A percentile compares a stretch with the other conserved stretches of the same genome.
phyloP scores from a whole-genome alignment of 306 rosid genomes.

The Pterocarpus santalinus region DNA sequence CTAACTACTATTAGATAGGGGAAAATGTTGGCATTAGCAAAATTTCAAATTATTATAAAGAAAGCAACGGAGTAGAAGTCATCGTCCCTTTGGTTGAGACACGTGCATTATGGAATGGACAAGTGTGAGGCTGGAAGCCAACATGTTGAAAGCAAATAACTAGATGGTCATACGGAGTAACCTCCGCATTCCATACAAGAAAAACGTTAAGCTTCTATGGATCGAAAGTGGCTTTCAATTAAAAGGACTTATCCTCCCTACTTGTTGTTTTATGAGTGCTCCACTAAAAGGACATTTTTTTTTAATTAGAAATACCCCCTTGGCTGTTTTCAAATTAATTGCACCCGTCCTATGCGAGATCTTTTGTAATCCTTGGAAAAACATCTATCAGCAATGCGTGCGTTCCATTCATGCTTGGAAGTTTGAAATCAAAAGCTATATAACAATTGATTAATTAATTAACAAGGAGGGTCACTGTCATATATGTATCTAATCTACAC shows the following conservation, averaged over 20 bases:
- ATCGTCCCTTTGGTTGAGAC: no score
- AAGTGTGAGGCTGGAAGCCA: no score
- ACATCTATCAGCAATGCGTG: neutral
- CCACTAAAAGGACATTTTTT: neutral
- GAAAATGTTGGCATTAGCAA: neutral
- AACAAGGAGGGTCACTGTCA: conserved; percentile 24
- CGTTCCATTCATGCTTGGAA: neutral
- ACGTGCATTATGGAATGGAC: no score
- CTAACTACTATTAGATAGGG: neutral
- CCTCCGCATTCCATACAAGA: neutral
- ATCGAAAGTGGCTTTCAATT: neutral
- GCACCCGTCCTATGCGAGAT: neutral
- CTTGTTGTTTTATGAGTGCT: neutral
- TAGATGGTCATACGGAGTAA: no score
- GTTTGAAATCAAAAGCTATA: neutral
- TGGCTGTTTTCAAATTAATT: conserved; percentile 18
- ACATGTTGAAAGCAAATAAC: no score
- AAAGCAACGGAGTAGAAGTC: neutral
- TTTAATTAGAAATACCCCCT: neutral
- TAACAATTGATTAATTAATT: neutral
- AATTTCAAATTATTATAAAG: neutral
- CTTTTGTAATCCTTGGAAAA: neutral
- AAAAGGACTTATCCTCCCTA: neutral
- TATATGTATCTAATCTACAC: conserved; percentile 5
- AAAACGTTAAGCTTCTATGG: neutral